Evolutionary conservation across 306 rosid genomes (phyloP).

Genomic region (Amphicarpaea edgeworthii): DNA sequence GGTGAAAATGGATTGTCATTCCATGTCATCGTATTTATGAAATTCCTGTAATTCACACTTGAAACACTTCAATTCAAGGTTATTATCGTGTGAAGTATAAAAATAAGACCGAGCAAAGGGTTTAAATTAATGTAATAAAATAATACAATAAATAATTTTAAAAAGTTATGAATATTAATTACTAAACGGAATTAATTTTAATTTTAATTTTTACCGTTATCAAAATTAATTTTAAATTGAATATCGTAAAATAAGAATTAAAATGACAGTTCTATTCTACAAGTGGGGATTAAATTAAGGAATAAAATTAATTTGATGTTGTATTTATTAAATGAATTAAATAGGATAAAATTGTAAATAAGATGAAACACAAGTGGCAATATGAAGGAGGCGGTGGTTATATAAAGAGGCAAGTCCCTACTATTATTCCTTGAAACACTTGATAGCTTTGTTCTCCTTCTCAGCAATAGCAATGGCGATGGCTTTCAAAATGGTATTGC

Average conservation of each 20-base stretch:
- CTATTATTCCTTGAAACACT: slow-evolving; percentile 4
- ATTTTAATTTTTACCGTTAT: too few species aligned
- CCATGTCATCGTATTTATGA: background rate
- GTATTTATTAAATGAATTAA: background rate
- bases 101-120: background rate
- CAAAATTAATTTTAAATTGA: too few species aligned
- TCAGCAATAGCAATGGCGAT: slow-evolving; percentile 80
- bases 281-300: too few species aligned
- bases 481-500: slow-evolving; percentile 97
- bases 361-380: slow-evolving; percentile 22
- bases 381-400: background rate
- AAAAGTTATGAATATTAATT: background rate
- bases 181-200: too few species aligned
- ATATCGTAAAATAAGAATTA: too few species aligned
- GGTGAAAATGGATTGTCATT: background rate
- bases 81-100: background rate
- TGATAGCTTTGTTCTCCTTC: slow-evolving; percentile 7
- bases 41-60: background rate
- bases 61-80: too few species aligned
- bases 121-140: background rate
- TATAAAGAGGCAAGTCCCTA: slow-evolving; percentile 45
- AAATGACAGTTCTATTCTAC: too few species aligned
- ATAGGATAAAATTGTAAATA: slow-evolving; percentile 51
- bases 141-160: background rate
- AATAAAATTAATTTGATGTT: background rate